Evolutionary conservation across 2,329 filamentous ascomycete genomes (phyloP).

Genomic region (Aspergillus ruber): DNA sequence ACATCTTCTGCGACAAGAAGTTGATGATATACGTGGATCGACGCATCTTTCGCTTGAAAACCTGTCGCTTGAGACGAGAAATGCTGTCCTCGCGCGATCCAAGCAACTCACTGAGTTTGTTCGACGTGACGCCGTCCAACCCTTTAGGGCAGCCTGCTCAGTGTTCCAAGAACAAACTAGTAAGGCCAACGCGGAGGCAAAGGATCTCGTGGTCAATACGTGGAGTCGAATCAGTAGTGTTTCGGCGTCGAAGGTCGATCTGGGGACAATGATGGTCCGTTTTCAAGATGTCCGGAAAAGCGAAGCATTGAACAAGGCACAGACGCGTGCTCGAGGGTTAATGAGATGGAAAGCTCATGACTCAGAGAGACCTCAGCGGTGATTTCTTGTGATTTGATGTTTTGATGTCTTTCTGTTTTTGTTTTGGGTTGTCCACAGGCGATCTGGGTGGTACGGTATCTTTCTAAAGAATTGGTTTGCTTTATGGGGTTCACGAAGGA

Average conservation of each 20-base stretch:
- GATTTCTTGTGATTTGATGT: neutral
- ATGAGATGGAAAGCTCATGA: constrained; percentile 16
- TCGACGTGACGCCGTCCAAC: constrained; percentile 23
- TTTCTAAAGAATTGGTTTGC: constrained; percentile 1
- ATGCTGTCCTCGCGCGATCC: constrained; percentile 24
- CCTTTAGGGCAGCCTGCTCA: constrained; percentile 25
- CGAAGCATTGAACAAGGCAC: constrained; percentile 27
- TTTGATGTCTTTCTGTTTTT: neutral
- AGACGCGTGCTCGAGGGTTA: constrained; percentile 27
- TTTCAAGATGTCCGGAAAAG: constrained; percentile 22
- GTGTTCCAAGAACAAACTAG: constrained; percentile 24
- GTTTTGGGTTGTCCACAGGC: constrained; percentile 7
- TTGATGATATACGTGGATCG: constrained; percentile 20
- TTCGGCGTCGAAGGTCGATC: constrained; percentile 17
- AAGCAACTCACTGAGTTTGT: constrained; percentile 29
- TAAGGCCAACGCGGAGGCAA: constrained; percentile 21
- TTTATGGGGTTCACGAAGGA: constrained; percentile 3
- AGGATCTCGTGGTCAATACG: constrained; percentile 19
- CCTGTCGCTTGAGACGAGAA: constrained; percentile 15
- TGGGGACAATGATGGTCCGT: constrained; percentile 19
- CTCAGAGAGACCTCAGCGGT: neutral
- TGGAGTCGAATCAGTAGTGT: constrained; percentile 21
- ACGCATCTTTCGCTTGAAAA: constrained; percentile 8
- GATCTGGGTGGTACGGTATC: constrained; percentile 1
- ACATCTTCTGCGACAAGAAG: constrained; percentile 26